phyloP scores from a whole-genome alignment of 2,329 filamentous ascomycete genomes.

The Mariannaea sp. region DNA sequence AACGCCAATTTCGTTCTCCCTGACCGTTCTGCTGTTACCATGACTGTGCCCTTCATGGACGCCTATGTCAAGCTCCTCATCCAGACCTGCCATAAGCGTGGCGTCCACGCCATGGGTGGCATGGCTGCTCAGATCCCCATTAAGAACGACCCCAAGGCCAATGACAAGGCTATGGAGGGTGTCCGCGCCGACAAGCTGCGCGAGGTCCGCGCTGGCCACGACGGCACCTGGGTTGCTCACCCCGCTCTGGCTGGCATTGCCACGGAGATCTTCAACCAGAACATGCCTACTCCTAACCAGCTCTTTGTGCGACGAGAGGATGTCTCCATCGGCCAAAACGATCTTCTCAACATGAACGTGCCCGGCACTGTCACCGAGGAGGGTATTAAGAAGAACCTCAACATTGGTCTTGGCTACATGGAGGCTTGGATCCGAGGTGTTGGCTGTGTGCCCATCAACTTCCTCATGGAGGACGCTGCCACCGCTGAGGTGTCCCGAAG shows the following conservation, averaged over 20 bases:
- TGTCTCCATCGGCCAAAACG: conserved; percentile 81
- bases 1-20: conserved; percentile 92
- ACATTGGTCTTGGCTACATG: conserved; percentile 97
- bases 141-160: conserved; percentile 89
- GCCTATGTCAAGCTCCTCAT: conserved; percentile 95
- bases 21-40: conserved; percentile 88
- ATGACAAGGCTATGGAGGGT: conserved; percentile 91
- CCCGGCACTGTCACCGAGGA: conserved; percentile 90
- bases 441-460: conserved; percentile 97
- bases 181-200: conserved; percentile 95
- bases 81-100: conserved; percentile 95
- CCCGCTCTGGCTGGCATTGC: conserved; percentile 89
- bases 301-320: conserved; percentile 90
- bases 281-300: conserved; percentile 99
- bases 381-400: conserved; percentile 96
- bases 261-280: conserved; percentile 90
- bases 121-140: conserved; percentile 99
- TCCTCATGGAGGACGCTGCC: conserved; percentile 96
- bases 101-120: conserved; percentile 98
- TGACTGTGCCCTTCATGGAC: conserved; percentile 99
- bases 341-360: conserved; percentile 97
- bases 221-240: conserved; percentile 97
- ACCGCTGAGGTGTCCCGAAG: conserved; percentile 94
- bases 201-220: conserved; percentile 92
- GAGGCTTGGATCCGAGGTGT: conserved; percentile 96